Conservation (phyloP, 108 stramenopile species). For the Cyclotella atomus region DNA sequence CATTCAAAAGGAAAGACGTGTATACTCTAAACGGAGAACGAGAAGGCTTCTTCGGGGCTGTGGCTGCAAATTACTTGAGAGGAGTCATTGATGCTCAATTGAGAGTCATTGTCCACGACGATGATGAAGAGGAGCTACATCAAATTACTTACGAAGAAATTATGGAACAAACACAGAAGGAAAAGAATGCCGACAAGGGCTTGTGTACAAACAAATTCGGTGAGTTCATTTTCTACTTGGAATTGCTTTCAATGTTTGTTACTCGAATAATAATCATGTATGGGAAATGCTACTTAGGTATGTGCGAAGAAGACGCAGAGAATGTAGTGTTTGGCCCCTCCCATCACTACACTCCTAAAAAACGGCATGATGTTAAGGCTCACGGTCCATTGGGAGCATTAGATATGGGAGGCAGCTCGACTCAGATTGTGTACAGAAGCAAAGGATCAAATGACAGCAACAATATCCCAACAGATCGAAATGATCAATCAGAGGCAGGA, state of each 20-base stretch:
- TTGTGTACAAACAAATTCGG: constrained; percentile 54
- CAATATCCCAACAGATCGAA: constrained; percentile 2
- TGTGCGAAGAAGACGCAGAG: constrained; percentile 55
- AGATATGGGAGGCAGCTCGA: constrained; percentile 89
- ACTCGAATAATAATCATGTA: not conserved
- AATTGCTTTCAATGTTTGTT: not conserved
- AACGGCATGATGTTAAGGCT: constrained; percentile 24
- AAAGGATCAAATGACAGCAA: constrained; percentile 1
- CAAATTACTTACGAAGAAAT: no score
- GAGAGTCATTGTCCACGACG: constrained; percentile 37
- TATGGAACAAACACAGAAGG: constrained; percentile 2
- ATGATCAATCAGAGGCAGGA: not conserved
- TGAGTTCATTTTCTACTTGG: not conserved
- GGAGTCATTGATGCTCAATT: constrained; percentile 80
- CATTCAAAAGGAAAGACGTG: constrained; percentile 64
- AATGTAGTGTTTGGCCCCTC: constrained; percentile 51
- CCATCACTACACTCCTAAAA: constrained; percentile 40
- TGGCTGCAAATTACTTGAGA: constrained; percentile 86
- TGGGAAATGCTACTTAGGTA: not conserved
- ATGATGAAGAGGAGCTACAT: constrained; percentile 21
- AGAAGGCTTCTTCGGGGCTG: constrained; percentile 86
- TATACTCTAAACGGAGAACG: constrained; percentile 79
- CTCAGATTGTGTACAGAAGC: constrained; percentile 79
- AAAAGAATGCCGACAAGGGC: constrained; percentile 7
- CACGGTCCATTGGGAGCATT: constrained; percentile 78